These are phyloP conservation scores for Typha latifolia DNA, from an alignment of 176 grass and related monocot genomes.

Conservation along the genomic window DNA sequence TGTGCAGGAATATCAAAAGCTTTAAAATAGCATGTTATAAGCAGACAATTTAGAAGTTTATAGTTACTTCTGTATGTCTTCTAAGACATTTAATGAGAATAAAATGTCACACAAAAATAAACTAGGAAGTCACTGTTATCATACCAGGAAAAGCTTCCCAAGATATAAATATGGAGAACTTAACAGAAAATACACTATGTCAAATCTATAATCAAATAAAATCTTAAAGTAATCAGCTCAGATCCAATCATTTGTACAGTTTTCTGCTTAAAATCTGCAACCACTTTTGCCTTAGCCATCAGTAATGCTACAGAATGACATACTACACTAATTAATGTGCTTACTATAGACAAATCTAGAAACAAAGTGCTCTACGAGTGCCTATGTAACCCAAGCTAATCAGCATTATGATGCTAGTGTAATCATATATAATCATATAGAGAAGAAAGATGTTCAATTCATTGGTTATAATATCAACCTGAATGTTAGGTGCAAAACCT, in stretches of 20 bases:
- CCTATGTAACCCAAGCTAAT: background rate
- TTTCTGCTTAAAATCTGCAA: background rate
- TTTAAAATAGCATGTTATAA: too few species aligned
- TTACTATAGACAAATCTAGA: too few species aligned
- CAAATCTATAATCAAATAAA: background rate
- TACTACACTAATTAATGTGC: background rate
- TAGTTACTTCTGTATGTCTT: too few species aligned
- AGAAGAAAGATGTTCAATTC: background rate
- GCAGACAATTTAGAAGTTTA: too few species aligned
- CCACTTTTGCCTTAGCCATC: background rate
- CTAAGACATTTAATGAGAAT: background rate
- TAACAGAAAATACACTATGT: background rate
- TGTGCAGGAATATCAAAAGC: too few species aligned
- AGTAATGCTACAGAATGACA: background rate
- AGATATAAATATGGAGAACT: background rate
- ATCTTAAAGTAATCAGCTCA: background rate
- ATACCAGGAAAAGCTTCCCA: background rate
- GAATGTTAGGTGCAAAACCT: constrained; percentile 95
- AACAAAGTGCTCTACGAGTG: background rate
- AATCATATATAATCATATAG: background rate
- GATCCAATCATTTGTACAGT: background rate
- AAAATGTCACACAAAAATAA: background rate
- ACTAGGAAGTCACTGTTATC: background rate
- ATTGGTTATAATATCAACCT: constrained; percentile 34
- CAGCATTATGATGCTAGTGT: background rate